These are phyloP conservation scores for Paramecium tetraurelia DNA, from an alignment of 73 alveolate genomes.

Conservation along the genomic window DNA sequence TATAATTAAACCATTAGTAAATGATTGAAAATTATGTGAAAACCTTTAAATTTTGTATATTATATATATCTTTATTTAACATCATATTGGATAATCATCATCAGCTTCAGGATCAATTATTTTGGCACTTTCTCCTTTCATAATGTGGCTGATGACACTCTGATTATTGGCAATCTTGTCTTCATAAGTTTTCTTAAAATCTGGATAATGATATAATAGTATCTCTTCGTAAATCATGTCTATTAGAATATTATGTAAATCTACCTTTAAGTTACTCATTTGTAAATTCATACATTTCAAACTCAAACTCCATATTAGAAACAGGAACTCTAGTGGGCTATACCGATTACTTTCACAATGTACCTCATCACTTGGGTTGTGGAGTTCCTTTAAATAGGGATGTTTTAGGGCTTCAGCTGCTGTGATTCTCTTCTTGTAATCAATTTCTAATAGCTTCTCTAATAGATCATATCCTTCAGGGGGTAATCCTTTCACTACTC, in stretches of 20 bases:
- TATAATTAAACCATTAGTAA: neutral
- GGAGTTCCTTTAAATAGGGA: slow-evolving; percentile 59
- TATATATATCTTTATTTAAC: neutral
- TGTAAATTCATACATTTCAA: slow-evolving; percentile 58
- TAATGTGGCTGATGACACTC: slow-evolving; percentile 55
- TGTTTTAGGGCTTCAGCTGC: slow-evolving; percentile 69
- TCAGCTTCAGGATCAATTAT: slow-evolving; percentile 49
- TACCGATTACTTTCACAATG: neutral
- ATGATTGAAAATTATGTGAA: neutral
- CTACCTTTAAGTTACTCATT: slow-evolving; percentile 56
- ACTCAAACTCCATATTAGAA: slow-evolving; percentile 50
- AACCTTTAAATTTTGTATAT: neutral
- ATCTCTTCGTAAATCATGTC: slow-evolving; percentile 62
- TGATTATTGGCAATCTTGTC: slow-evolving; percentile 29
- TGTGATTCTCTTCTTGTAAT: slow-evolving; percentile 63
- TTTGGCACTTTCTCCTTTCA: slow-evolving; percentile 52
- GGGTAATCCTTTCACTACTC: slow-evolving; percentile 38
- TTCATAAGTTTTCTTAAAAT: slow-evolving; percentile 44
- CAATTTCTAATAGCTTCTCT: slow-evolving; percentile 57
- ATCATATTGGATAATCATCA: slow-evolving; percentile 51
- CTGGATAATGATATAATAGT: slow-evolving; percentile 57
- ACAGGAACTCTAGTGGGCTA: slow-evolving; percentile 54
- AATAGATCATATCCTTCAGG: slow-evolving; percentile 66
- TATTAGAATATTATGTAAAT: neutral
- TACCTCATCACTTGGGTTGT: slow-evolving; percentile 60